Evolutionary conservation across 306 rosid species (phyloP).

Genomic region (Sindora glabra): DNA sequence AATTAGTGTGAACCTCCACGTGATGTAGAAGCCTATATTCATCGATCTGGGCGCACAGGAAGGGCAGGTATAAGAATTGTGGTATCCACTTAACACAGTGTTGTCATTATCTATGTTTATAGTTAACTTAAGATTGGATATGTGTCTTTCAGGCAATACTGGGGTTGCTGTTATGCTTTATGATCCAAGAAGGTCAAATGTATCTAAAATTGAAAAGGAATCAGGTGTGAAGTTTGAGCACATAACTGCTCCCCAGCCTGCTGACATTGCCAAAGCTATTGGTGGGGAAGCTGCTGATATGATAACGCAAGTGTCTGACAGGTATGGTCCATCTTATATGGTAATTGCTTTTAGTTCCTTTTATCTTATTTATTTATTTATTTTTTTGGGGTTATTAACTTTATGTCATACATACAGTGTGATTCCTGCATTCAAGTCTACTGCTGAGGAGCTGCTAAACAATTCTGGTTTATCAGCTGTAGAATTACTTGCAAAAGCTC

Average conservation of each 20-base stretch:
- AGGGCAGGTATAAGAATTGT: constrained; percentile 99
- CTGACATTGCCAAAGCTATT: constrained; percentile 74
- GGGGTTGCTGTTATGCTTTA: constrained; percentile 90
- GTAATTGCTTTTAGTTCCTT: too few relatives aligned
- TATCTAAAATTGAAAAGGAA: constrained; percentile 67
- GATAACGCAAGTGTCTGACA: constrained; percentile 60
- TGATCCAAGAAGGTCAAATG: constrained; percentile 66
- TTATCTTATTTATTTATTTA: neutral
- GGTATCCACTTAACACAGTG: too few relatives aligned
- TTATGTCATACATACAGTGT: constrained; percentile 39
- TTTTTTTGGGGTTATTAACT: constrained; percentile 4
- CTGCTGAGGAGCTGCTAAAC: constrained; percentile 70
- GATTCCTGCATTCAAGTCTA: constrained; percentile 75
- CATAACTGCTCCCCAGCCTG: constrained; percentile 73
- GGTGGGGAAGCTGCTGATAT: constrained; percentile 59
- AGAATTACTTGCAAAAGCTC: constrained; percentile 83
- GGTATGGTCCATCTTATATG: too few relatives aligned
- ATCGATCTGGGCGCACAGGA: constrained; percentile 97
- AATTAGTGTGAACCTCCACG: constrained; percentile 91
- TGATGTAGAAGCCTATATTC: constrained; percentile 83
- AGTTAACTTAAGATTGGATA: neutral
- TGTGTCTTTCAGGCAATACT: constrained; percentile 47
- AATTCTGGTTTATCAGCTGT: constrained; percentile 72
- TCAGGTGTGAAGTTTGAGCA: constrained; percentile 89
- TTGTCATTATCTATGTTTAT: too few relatives aligned